Conservation (phyloP, 2,329 filamentous ascomycete species). For the Xylaria sp. region DNA sequence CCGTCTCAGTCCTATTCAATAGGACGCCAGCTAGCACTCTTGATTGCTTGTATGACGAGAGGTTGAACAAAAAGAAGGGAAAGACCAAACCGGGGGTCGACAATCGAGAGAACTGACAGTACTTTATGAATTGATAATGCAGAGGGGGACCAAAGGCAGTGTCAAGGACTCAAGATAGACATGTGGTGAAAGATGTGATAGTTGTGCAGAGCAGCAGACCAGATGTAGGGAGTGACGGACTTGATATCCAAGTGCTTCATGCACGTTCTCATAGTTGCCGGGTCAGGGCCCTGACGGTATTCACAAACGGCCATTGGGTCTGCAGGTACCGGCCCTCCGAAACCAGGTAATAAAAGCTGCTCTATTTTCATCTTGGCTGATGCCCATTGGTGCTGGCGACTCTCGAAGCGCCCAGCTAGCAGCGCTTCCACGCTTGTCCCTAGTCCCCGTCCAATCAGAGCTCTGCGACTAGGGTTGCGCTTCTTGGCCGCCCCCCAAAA, state of each 20-base stretch:
- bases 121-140: slow-evolving; percentile 23
- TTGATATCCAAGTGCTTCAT: slow-evolving; percentile 39
- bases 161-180: slow-evolving; percentile 31
- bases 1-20: not conserved
- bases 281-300: slow-evolving; percentile 15
- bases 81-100: slow-evolving; percentile 11
- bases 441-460: slow-evolving; percentile 35
- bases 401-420: slow-evolving; percentile 44
- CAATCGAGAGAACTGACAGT: slow-evolving; percentile 15
- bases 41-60: slow-evolving; percentile 11
- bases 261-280: slow-evolving; percentile 41
- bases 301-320: slow-evolving; percentile 39
- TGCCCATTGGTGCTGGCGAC: slow-evolving; percentile 41
- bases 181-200: slow-evolving; percentile 42
- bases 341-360: slow-evolving; percentile 41
- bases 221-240: slow-evolving; percentile 15
- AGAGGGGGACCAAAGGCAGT: slow-evolving; percentile 23
- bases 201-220: slow-evolving; percentile 39
- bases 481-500: slow-evolving; percentile 38
- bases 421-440: slow-evolving; percentile 36
- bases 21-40: slow-evolving; percentile 8
- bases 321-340: slow-evolving; percentile 35
- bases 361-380: slow-evolving; percentile 39
- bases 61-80: slow-evolving; percentile 11
- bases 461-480: slow-evolving; percentile 35